Evolutionary conservation across 495 filamentous ascomycete genomes (phyloP), one percentile per base, ranked within the genome.

Genomic region (Bryoglossum gracile): DNA sequence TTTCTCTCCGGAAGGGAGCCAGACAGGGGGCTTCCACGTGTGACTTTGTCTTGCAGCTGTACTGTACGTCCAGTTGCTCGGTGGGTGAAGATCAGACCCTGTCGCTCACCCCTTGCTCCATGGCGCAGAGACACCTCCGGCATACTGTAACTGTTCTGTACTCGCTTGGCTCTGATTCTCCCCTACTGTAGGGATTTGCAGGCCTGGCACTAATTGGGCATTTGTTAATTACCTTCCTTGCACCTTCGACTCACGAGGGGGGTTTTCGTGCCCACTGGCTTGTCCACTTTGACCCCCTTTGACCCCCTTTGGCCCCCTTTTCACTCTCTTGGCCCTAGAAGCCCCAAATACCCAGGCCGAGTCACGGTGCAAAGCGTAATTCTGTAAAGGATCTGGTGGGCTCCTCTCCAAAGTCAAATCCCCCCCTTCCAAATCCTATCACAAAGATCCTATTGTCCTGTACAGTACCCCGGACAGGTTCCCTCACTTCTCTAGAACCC

Each of bases 21-120:
- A n/a, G n/a, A n/a, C n/a, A n/a, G n/a, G n/a, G n/a, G 19, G 19
- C 36, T 24, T 35, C 36, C 36, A 48, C 34, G 45, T 48, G 32
- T 23, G 25, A 23, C 21, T n/a, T 35, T 24, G 28, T 22, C 28
- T 46, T 46, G 30, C 43, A 46, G 43, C 42, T 44, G 42, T 14
- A 44, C 28, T 21, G 10, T 9, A 17, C 38, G 1, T 41, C 18
- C 18, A 30, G 26, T 5, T 13, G 26, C 26, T 13, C 26, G 5
- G 26, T 6, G 6, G 26, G 6, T 16, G 14, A 14, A 37, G 34
- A 37, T 6, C 34, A 30, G 26, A 5, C 26, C 13, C 26, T 5
- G 26, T 30, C 5, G 5, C 26, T 13, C 26, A 30, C 26, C 26
- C 26, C 13, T 30, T 5, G 26, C 5, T 5, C 5, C 6, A 5